Percentiles rank a stretch among this genome's conserved stretches.
Conservation (phyloP, 2,329 filamentous ascomycete genomes). For the Cytospora mali region DNA sequence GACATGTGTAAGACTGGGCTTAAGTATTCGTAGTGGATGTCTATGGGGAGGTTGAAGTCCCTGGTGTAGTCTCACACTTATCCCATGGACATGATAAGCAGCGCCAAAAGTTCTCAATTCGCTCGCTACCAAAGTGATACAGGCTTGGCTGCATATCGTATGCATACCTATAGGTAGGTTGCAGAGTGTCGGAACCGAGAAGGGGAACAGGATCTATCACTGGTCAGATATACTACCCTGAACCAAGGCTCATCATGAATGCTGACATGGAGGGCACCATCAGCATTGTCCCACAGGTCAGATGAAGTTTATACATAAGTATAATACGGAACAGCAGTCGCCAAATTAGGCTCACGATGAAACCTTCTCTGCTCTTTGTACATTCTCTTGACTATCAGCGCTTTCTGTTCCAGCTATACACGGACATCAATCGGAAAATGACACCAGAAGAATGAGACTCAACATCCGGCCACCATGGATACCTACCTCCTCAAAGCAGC, state of each 20-base stretch:
- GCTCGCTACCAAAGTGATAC: neutral
- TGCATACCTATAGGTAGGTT: no score
- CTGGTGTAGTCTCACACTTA: neutral
- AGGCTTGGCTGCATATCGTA: neutral
- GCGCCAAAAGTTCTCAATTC: neutral
- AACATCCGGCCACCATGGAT: slow-evolving; percentile 4
- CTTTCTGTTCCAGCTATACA: neutral
- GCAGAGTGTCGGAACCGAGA: neutral
- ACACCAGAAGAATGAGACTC: neutral
- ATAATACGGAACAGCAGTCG: slow-evolving; percentile 3
- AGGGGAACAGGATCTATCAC: neutral
- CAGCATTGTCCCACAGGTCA: neutral
- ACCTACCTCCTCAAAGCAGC: slow-evolving; percentile 22
- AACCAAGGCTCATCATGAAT: slow-evolving; percentile 1
- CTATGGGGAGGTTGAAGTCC: neutral
- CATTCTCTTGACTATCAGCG: neutral
- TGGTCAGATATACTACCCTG: neutral
- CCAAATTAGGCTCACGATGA: neutral
- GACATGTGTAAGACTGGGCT: neutral
- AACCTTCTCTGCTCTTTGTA: neutral
- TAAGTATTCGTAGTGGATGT: neutral
- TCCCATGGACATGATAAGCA: neutral
- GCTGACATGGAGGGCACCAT: slow-evolving; percentile 20
- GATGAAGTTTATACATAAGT: slow-evolving; percentile 14
- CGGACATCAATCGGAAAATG: neutral